These are phyloP conservation scores for Plectosphaerella sp. DNA, from an alignment of 2,329 filamentous ascomycete genomes.

Conservation along the genomic window DNA sequence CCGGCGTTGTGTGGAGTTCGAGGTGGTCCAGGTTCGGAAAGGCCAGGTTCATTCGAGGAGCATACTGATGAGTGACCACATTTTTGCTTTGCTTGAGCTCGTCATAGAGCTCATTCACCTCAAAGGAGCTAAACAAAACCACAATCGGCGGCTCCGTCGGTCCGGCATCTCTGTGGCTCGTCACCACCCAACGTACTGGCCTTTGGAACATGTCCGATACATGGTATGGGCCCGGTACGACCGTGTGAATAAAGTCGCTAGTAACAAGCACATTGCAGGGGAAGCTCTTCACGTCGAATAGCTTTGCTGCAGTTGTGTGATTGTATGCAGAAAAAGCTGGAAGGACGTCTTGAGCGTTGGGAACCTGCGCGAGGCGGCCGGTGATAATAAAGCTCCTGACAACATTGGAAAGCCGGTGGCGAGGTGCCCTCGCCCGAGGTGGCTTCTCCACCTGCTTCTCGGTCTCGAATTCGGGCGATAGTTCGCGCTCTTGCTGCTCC, in stretches of 20 bases:
- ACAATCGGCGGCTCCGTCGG: too few relatives aligned
- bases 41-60: slow-evolving; percentile 35
- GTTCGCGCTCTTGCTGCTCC: slow-evolving; percentile 67
- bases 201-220: slow-evolving; percentile 43
- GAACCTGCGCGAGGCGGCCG: slow-evolving; percentile 23
- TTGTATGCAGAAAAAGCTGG: slow-evolving; percentile 41
- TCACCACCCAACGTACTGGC: slow-evolving; percentile 51
- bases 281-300: slow-evolving; percentile 28
- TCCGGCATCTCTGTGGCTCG: slow-evolving; percentile 13
- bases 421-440: slow-evolving; percentile 24
- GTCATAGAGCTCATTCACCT: slow-evolving; percentile 48
- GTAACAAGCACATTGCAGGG: slow-evolving; percentile 40
- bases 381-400: slow-evolving; percentile 33
- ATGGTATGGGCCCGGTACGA: slow-evolving; percentile 18
- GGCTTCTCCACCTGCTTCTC: slow-evolving; percentile 53
- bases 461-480: slow-evolving; percentile 59
- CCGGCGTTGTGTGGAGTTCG: slow-evolving; percentile 34
- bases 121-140: slow-evolving; percentile 57
- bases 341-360: slow-evolving; percentile 23
- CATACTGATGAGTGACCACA: slow-evolving; percentile 46
- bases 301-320: slow-evolving; percentile 31
- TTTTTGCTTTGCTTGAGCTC: slow-evolving; percentile 25
- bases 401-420: slow-evolving; percentile 37
- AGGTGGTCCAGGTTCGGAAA: slow-evolving; percentile 39
- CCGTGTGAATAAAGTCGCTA: slow-evolving; percentile 43